phyloP scores from a whole-genome alignment of 371 early-diverging fungal genomes.

The Coemansia sp. region DNA sequence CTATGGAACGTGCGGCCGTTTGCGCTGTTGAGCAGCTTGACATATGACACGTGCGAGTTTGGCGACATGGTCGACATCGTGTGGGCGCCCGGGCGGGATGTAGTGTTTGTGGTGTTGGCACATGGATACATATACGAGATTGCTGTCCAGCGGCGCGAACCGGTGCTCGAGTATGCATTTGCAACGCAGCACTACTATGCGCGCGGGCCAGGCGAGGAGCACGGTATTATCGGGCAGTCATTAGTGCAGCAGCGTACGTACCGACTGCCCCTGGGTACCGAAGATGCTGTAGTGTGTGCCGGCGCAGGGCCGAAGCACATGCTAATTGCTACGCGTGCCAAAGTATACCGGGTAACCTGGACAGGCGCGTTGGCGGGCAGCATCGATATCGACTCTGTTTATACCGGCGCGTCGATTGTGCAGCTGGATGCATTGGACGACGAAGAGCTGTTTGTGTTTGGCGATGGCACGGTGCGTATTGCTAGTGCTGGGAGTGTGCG shows the following conservation, averaged over 20 bases:
- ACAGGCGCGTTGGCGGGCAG: slow-evolving; percentile 17
- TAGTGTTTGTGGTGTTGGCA: slow-evolving; percentile 28
- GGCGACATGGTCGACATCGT: slow-evolving; percentile 37
- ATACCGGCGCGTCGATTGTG: slow-evolving; percentile 10
- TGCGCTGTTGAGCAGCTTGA: slow-evolving; percentile 29
- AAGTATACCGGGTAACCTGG: slow-evolving; percentile 35
- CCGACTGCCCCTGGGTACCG: slow-evolving; percentile 16
- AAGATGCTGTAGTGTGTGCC: slow-evolving; percentile 21
- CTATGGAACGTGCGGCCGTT: slow-evolving; percentile 40
- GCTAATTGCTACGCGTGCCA: slow-evolving; percentile 24
- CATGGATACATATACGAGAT: slow-evolving; percentile 39
- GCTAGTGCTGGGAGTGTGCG: neutral
- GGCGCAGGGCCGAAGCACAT: slow-evolving; percentile 5
- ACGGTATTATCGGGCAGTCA: slow-evolving; percentile 18
- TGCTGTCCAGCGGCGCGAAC: slow-evolving; percentile 18
- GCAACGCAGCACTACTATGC: slow-evolving; percentile 36
- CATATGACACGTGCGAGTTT: slow-evolving; percentile 33
- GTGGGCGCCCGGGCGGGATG: slow-evolving; percentile 15
- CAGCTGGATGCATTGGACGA: slow-evolving; percentile 13
- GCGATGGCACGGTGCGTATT: slow-evolving; percentile 24
- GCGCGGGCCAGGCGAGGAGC: slow-evolving; percentile 41
- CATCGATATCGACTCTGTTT: slow-evolving; percentile 9
- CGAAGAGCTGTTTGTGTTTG: slow-evolving; percentile 24
- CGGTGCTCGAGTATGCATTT: slow-evolving; percentile 35
- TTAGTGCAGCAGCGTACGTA: slow-evolving; percentile 40